These are phyloP conservation scores for Chamaecyparis obtusa DNA, from an alignment of 75 land plant genomes.

Conservation along the genomic window DNA sequence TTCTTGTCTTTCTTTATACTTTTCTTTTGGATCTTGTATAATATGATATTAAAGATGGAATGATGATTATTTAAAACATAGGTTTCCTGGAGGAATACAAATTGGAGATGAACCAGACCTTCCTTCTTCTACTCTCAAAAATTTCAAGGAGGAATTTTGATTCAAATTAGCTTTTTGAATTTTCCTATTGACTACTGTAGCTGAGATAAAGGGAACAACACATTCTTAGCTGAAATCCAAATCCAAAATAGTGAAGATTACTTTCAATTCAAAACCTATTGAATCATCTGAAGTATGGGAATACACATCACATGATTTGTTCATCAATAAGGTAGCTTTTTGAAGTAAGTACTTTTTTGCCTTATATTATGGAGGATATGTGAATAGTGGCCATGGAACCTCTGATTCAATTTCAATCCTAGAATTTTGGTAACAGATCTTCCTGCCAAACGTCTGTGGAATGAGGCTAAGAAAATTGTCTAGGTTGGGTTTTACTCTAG, in stretches of 20 bases:
- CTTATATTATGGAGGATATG: not conserved
- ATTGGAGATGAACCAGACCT: not conserved
- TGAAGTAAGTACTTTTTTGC: slow-evolving; percentile 3
- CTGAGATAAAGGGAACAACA: not conserved
- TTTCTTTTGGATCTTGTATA: too few relatives aligned
- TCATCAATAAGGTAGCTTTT: not conserved
- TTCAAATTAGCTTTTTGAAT: not conserved
- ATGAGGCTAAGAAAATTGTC: not conserved
- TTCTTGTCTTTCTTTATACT: too few relatives aligned
- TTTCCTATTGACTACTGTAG: not conserved
- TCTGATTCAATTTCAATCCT: not conserved
- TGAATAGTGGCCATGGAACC: not conserved
- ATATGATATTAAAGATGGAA: too few relatives aligned
- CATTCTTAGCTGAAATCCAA: not conserved
- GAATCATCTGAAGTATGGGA: not conserved
- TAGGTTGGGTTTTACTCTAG: not conserved
- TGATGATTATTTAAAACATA: too few relatives aligned
- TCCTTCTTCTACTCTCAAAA: not conserved
- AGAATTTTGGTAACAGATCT: not conserved
- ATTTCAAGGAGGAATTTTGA: not conserved
- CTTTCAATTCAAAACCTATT: not conserved
- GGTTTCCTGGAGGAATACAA: too few relatives aligned
- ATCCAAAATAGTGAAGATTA: not conserved
- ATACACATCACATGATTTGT: not conserved
- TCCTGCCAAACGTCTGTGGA: not conserved